Base-by-base conservation (phyloP, 1,139 yeast species). In the Geotrichum citri-aurantii region DNA sequence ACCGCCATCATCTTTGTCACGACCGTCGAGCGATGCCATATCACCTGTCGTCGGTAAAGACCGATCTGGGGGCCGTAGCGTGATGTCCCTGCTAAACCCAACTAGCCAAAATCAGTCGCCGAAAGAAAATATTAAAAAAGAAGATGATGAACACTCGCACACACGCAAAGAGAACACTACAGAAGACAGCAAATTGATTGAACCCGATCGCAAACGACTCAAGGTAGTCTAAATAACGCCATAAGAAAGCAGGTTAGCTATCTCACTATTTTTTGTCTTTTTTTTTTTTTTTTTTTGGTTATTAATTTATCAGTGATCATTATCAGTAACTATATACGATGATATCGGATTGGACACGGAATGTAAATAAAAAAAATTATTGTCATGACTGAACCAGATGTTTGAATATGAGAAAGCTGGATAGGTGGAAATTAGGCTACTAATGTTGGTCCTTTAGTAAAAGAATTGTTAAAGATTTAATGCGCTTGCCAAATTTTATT, bases 161-260 rank as follows among this genome's bases (percentile, higher is more conserved):
- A 14, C n/a, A 17, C 17, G 42, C 11, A 37, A 37, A 17, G 33
- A 21, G 12, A 50, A 33, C 23, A 10, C 29, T 7, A 7, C 52
- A 37, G 47, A n/a, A 37, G 42, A 37, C 33, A 24, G 37, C 11
- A 33, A 24, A 6, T 21, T 24, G 27, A 27, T 51, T 23, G 56
- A 56, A 29, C 56, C 54, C 21, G 59, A 56, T 5, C 49, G 59
- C 21, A 56, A 56, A 42, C 49, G 59, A 14, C 33, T 56, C 19
- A 56, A 56, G 51, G 56, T 48, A 8, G 47, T 33, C 27, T 56
- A 47, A 48, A 31, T 12, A 52, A 10, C 14, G 24, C 31, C 27
- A 19, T n/a, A 12, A 46, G 11, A 4, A 23, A 42, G n/a, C 47
- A 21, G 21, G 10, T 19, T 42, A 21, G n/a, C 47, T 42, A 31